phyloP scores from a whole-genome alignment of 352 stramenopile species.

The Pythium monospermum region DNA sequence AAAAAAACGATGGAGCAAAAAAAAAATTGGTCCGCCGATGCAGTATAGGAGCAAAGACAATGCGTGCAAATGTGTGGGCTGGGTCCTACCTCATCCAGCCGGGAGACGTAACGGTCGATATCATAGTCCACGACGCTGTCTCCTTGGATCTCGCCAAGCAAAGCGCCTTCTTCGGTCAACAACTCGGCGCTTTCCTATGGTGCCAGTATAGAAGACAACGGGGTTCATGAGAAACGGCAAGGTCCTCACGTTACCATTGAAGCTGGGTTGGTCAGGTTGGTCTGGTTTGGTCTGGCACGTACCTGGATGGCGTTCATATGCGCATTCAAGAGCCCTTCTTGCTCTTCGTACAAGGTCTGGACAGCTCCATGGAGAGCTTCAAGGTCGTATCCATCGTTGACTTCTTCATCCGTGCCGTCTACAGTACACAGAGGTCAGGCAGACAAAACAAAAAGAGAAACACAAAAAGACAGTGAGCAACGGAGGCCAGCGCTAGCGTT shows the following conservation, averaged over 20 bases:
- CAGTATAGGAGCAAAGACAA: background rate
- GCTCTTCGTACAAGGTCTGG: conserved; percentile 93
- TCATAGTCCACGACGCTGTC: conserved; percentile 90
- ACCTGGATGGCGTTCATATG: conserved; percentile 97
- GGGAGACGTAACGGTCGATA: conserved; percentile 92
- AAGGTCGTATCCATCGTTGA: conserved; percentile 34
- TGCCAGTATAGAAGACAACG: too few relatives aligned
- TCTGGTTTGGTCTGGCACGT: too few relatives aligned
- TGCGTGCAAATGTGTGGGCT: background rate
- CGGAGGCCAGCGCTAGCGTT: too few relatives aligned
- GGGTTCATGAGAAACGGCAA: too few relatives aligned
- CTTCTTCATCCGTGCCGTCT: conserved; percentile 5
- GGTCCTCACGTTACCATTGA: too few relatives aligned
- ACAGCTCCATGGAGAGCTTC: conserved; percentile 70
- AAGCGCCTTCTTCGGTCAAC: conserved; percentile 92
- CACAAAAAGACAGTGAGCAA: background rate
- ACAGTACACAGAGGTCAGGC: background rate
- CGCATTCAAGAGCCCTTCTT: conserved; percentile 93
- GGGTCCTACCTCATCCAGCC: conserved; percentile 75
- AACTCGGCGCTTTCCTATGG: conserved; percentile 95
- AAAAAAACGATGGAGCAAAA: background rate
- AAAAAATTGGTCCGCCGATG: too few relatives aligned
- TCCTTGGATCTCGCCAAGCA: conserved; percentile 83
- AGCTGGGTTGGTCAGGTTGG: too few relatives aligned
- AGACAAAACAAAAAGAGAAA: conserved; percentile 2